phyloP scores from a whole-genome alignment of 306 rosid genomes.

The Dalbergia cochinchinensis region DNA sequence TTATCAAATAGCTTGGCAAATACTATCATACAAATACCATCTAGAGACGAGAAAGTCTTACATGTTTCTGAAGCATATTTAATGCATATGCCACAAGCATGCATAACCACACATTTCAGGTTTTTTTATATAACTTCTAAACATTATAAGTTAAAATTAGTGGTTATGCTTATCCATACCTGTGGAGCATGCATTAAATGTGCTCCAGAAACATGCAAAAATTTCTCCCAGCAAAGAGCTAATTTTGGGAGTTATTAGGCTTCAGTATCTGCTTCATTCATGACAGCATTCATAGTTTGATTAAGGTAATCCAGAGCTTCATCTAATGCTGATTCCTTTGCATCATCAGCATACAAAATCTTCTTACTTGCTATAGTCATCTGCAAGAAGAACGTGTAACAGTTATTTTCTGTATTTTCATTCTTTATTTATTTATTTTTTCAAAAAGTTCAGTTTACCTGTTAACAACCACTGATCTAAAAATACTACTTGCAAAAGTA shows the following conservation, averaged over 20 bases:
- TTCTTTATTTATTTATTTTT: not conserved
- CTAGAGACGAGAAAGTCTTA: no score
- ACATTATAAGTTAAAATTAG: no score
- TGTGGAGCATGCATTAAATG: no score
- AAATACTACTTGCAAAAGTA: constrained; percentile 14
- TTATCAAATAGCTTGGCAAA: constrained; percentile 27
- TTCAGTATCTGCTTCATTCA: constrained; percentile 48
- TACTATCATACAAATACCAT: constrained; percentile 10
- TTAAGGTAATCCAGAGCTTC: constrained; percentile 81
- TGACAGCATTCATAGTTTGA: constrained; percentile 45
- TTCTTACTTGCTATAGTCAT: constrained; percentile 78
- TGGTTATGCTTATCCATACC: no score
- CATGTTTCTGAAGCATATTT: no score
- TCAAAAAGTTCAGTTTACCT: constrained; percentile 10
- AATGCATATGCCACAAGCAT: no score
- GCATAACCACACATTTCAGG: no score
- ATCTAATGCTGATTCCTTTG: constrained; percentile 81
- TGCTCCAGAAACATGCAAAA: no score
- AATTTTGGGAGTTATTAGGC: constrained; percentile 43
- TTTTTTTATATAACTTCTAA: no score
- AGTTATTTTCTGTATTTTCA: constrained; percentile 29
- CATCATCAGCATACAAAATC: constrained; percentile 87
- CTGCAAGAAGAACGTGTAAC: constrained; percentile 58
- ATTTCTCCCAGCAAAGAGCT: constrained; percentile 26
- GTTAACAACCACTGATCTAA: constrained; percentile 2